These are phyloP conservation scores for Trifolium repens DNA, from an alignment of 306 rosid species.

Conservation along the genomic window DNA sequence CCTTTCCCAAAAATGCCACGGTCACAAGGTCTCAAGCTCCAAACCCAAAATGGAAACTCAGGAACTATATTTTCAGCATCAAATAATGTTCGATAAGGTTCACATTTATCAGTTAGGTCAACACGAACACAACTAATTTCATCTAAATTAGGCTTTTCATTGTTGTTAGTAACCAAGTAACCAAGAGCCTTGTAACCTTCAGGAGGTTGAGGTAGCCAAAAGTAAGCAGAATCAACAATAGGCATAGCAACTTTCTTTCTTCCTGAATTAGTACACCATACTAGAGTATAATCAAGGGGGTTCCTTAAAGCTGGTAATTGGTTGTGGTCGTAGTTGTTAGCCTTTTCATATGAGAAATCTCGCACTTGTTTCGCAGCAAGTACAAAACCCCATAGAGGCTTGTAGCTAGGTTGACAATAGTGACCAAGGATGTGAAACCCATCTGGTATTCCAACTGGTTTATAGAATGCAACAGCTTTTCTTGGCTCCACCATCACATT, in stretches of 20 bases:
- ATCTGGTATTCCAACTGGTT: constrained; percentile 73
- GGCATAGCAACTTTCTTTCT: constrained; percentile 45
- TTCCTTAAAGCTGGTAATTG: constrained; percentile 58
- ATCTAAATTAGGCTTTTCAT: constrained; percentile 70
- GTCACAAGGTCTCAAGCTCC: constrained; percentile 63
- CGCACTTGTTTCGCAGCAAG: constrained; percentile 73
- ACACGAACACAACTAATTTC: constrained; percentile 76
- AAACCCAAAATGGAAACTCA: constrained; percentile 58
- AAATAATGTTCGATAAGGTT: constrained; percentile 57
- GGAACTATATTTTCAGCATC: constrained; percentile 43
- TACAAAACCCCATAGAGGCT: constrained; percentile 69
- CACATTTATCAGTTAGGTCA: constrained; percentile 73
- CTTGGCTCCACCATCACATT: constrained; percentile 45
- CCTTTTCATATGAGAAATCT: constrained; percentile 27
- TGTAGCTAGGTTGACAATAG: constrained; percentile 67
- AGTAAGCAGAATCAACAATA: constrained; percentile 53
- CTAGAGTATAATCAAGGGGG: constrained; percentile 73
- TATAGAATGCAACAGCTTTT: constrained; percentile 63
- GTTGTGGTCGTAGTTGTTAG: constrained; percentile 27
- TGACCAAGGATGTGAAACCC: constrained; percentile 79
- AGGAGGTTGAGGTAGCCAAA: constrained; percentile 87
- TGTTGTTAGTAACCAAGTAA: constrained; percentile 64
- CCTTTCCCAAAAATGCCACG: constrained; percentile 78
- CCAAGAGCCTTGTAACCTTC: constrained; percentile 82
- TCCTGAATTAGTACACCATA: constrained; percentile 67